Conservation (phyloP, 2,329 filamentous ascomycete species). For the Aspergillus fructus region DNA sequence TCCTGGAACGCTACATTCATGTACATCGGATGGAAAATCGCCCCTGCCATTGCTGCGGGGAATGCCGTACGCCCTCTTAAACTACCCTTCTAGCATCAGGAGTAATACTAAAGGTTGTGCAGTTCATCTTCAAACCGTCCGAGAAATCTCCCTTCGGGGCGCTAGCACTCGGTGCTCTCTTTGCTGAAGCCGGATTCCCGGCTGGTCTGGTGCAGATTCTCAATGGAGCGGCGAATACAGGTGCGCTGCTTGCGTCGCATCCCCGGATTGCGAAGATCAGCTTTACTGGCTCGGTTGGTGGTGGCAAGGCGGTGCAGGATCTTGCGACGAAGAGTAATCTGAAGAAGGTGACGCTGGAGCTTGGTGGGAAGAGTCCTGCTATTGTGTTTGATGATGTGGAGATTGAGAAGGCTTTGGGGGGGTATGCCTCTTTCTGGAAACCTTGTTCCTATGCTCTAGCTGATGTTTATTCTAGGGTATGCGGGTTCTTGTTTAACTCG, state of each 20-base stretch:
- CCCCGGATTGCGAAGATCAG: slow-evolving; percentile 30
- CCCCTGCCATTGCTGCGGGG: slow-evolving; percentile 45
- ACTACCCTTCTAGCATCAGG: too few species aligned
- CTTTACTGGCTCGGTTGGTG: slow-evolving; percentile 31
- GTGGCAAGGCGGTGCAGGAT: slow-evolving; percentile 43
- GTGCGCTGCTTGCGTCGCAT: slow-evolving; percentile 42
- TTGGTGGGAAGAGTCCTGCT: slow-evolving; percentile 30
- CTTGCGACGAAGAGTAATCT: slow-evolving; percentile 30
- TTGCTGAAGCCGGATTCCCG: slow-evolving; percentile 45
- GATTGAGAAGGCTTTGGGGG: slow-evolving; percentile 26
- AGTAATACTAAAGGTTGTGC: not conserved
- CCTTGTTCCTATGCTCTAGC: too few species aligned
- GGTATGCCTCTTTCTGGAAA: not conserved
- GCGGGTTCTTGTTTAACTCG: slow-evolving; percentile 18
- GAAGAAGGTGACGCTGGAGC: slow-evolving; percentile 29
- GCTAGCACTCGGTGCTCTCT: slow-evolving; percentile 37
- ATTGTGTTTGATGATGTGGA: slow-evolving; percentile 30
- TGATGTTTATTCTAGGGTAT: not conserved
- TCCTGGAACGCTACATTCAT: slow-evolving; percentile 45
- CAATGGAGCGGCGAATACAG: slow-evolving; percentile 25
- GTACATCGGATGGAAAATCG: slow-evolving; percentile 41
- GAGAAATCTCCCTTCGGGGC: slow-evolving; percentile 45
- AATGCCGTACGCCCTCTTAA: slow-evolving; percentile 28
- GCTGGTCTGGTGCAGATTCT: slow-evolving; percentile 46
- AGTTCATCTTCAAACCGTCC: slow-evolving; percentile 46